These are phyloP conservation scores for Coemansia sp. DNA, from an alignment of 192 early-diverging fungal species.

Conservation along the genomic window DNA sequence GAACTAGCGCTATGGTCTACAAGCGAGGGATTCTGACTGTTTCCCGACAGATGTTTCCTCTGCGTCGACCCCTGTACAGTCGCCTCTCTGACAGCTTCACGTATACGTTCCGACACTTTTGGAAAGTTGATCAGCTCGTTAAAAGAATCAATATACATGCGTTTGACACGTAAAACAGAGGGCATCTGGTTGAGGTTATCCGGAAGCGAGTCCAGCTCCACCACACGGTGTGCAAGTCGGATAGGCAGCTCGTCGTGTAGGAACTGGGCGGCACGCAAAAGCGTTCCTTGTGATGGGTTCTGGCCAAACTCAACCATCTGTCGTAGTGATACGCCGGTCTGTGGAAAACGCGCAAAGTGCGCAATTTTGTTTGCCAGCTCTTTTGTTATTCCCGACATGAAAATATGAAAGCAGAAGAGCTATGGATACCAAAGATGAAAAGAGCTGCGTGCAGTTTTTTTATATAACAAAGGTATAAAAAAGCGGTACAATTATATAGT, in stretches of 20 bases:
- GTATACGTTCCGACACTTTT: constrained; percentile 38
- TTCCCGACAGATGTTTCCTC: constrained; percentile 37
- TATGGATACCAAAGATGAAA: neutral
- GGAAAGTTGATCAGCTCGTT: constrained; percentile 56
- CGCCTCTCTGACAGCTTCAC: constrained; percentile 36
- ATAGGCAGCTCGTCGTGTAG: constrained; percentile 91
- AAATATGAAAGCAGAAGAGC: neutral
- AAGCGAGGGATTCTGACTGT: constrained; percentile 25
- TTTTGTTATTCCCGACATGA: constrained; percentile 51
- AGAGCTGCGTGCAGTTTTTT: neutral
- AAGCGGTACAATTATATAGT: too few species aligned
- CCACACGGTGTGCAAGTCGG: constrained; percentile 88
- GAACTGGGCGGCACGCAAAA: constrained; percentile 77
- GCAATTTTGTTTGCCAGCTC: constrained; percentile 71
- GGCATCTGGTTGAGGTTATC: constrained; percentile 86
- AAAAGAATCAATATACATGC: constrained; percentile 95
- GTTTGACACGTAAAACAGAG: constrained; percentile 84
- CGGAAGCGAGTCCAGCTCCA: constrained; percentile 90
- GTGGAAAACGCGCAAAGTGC: constrained; percentile 80
- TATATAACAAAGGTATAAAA: neutral
- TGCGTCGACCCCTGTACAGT: constrained; percentile 21
- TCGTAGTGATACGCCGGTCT: constrained; percentile 88
- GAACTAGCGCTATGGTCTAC: constrained; percentile 12
- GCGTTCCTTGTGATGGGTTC: constrained; percentile 70
- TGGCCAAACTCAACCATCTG: constrained; percentile 98